These are phyloP conservation scores for Trypanosoma cruzi DNA, from an alignment of 208 protist species.

Conservation along the genomic window DNA sequence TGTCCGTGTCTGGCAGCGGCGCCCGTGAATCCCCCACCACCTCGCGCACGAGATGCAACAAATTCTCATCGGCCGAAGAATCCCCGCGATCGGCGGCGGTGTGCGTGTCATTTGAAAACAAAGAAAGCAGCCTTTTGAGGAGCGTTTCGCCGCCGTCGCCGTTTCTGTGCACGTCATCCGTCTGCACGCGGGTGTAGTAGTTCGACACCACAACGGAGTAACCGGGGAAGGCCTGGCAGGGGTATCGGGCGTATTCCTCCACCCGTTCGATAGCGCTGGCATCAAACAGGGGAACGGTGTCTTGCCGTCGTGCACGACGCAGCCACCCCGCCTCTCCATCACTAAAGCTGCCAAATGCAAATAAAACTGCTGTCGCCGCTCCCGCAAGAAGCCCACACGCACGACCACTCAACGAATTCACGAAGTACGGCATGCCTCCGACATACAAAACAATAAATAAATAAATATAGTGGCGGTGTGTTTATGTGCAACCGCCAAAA, in stretches of 20 bases:
- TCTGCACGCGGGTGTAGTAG: slow-evolving; percentile 46
- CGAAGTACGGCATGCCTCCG: background rate
- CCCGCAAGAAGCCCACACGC: background rate
- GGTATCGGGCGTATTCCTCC: slow-evolving; percentile 69
- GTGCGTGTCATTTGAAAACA: slow-evolving; percentile 37
- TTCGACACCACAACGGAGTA: slow-evolving; percentile 82
- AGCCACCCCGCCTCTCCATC: background rate
- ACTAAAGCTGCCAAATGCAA: background rate
- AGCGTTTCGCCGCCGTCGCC: background rate
- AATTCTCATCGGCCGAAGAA: slow-evolving; percentile 5
- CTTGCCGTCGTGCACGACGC: slow-evolving; percentile 10
- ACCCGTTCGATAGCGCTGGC: slow-evolving; percentile 32
- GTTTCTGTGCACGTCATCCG: background rate
- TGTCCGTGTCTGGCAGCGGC: background rate
- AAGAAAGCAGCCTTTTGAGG: slow-evolving; percentile 2
- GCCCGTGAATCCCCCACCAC: slow-evolving; percentile 27
- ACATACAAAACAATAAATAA: slow-evolving; percentile 5
- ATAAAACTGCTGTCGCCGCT: background rate
- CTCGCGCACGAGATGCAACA: slow-evolving; percentile 27
- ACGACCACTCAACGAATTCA: background rate
- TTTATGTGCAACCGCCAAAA: background rate
- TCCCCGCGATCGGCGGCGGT: background rate
- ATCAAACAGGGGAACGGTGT: slow-evolving; percentile 56
- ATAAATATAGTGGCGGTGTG: background rate
- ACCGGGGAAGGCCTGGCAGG: slow-evolving; percentile 57